Evolutionary conservation across 495 filamentous ascomycete species (phyloP), one percentile per base, ranked within the genome.

Genomic region (Neurospora sp.): DNA sequence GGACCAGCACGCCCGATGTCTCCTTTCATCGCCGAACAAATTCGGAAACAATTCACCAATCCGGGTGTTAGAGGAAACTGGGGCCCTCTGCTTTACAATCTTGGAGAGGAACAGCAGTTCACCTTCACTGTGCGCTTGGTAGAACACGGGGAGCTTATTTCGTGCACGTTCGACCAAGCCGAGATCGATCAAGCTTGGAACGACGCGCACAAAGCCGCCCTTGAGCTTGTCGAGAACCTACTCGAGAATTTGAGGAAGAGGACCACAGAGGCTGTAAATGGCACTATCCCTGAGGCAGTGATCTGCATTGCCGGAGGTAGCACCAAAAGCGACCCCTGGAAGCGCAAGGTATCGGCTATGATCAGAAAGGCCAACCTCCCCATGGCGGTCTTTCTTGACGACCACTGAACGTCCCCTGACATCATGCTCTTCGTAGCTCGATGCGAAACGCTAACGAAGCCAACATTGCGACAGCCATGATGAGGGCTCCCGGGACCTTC

Each of bases 41-140:
- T 59, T 59, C 48, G 48, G 1, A 3, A 59, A 3, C 3, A 0
- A 5, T 59, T 59, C 20, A 27, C 4, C 4, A 4, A 16, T 11
- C 0, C 2, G 0, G 3, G 0, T 1, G 23, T 7, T 3, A 12
- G 11, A 12, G 20, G 10, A 14, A 1, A 14, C 1, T 59, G 20
- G 48, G 48, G 48, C 1, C 48, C 48, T 27, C 27, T 2, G 1
- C 27, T 27, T 1, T 27, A 27, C 27, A 27, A 1, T 2, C 27
- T 1, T 27, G 27, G 27, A 27, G 27, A 27, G 27, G 27, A 27
- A 27, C 27, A 27, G 2, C 27, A 27, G 27, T 27, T 2, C 27
- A 27, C 27, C 27, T 27, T 27, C 2, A 2, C 27, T 27, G 27
- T 27, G 27, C 27, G 27, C 27, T 27, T 27, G 27, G 27, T 27